A percentile compares a stretch with the other conserved stretches of the same genome.
Evolutionary conservation across 2,329 filamentous ascomycete genomes (phyloP).

Genomic region (Sclerotinia borealis): DNA sequence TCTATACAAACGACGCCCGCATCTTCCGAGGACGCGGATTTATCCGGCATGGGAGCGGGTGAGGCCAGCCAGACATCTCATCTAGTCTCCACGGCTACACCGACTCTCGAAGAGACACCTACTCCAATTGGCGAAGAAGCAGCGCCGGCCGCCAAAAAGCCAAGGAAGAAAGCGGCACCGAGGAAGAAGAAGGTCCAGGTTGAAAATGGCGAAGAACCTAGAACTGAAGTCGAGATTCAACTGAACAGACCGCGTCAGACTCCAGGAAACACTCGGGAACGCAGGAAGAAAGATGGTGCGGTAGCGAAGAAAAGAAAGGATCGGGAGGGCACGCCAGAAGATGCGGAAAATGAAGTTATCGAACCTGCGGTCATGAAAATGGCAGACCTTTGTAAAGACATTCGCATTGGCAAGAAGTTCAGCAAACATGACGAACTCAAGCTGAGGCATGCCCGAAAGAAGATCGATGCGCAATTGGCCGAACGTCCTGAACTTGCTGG

Average conservation of each 20-base stretch:
- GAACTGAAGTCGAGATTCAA: constrained; percentile 24
- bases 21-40: neutral
- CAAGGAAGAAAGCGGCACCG: constrained; percentile 7
- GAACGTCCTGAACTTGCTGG: constrained; percentile 24
- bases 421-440: constrained; percentile 68
- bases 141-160: neutral
- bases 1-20: neutral
- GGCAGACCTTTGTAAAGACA: constrained; percentile 64
- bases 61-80: constrained; percentile 16
- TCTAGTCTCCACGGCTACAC: constrained; percentile 21
- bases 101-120: constrained; percentile 28
- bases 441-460: constrained; percentile 51
- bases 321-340: constrained; percentile 48
- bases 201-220: constrained; percentile 19
- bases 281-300: constrained; percentile 32
- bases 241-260: constrained; percentile 20
- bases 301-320: constrained; percentile 27
- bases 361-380: constrained; percentile 64
- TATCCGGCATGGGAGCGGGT: constrained; percentile 1
- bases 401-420: constrained; percentile 68
- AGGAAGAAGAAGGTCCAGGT: constrained; percentile 24
- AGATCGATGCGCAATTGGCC: constrained; percentile 29
- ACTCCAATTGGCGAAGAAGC: neutral
- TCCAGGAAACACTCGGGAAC: constrained; percentile 17
- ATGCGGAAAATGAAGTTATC: constrained; percentile 56